These are phyloP conservation scores for Schwanniomyces occidentalis DNA, from an alignment of 805 yeast species.

Conservation along the genomic window DNA sequence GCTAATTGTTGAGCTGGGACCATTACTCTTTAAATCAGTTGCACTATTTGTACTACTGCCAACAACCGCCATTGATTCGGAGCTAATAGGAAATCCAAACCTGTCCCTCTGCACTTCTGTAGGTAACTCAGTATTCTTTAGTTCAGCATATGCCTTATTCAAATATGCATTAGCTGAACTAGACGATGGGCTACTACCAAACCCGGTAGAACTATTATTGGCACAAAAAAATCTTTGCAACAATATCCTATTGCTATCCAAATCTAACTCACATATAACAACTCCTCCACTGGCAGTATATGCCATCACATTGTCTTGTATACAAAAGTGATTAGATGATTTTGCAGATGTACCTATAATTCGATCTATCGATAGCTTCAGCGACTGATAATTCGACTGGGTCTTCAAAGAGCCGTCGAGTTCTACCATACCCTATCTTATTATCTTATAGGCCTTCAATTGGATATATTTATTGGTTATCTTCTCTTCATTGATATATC, in stretches of 20 bases:
- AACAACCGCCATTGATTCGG: conserved; percentile 28
- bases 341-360: conserved; percentile 50
- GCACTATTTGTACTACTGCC: conserved; percentile 10
- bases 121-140: conserved; percentile 1
- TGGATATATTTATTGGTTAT: too few relatives aligned
- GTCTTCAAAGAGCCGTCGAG: not conserved
- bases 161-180: conserved; percentile 29
- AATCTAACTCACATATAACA: conserved; percentile 42
- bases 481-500: too few relatives aligned
- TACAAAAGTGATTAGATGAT: conserved; percentile 38
- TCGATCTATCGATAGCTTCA: conserved; percentile 12
- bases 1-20: conserved; percentile 9
- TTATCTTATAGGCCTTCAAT: too few relatives aligned
- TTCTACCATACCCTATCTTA: not conserved
- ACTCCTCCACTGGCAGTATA: conserved; percentile 64
- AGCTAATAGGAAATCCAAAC: conserved; percentile 33
- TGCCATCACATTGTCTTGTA: conserved; percentile 44
- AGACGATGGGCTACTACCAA: conserved; percentile 10
- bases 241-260: conserved; percentile 13
- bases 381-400: not conserved
- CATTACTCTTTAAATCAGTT: not conserved
- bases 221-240: conserved; percentile 57
- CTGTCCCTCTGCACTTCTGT: conserved; percentile 23
- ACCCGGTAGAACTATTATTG: conserved; percentile 18
- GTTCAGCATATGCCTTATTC: conserved; percentile 21